phyloP scores from a whole-genome alignment of 2,329 filamentous ascomycete species.

The Sporothrix brasiliensis region DNA sequence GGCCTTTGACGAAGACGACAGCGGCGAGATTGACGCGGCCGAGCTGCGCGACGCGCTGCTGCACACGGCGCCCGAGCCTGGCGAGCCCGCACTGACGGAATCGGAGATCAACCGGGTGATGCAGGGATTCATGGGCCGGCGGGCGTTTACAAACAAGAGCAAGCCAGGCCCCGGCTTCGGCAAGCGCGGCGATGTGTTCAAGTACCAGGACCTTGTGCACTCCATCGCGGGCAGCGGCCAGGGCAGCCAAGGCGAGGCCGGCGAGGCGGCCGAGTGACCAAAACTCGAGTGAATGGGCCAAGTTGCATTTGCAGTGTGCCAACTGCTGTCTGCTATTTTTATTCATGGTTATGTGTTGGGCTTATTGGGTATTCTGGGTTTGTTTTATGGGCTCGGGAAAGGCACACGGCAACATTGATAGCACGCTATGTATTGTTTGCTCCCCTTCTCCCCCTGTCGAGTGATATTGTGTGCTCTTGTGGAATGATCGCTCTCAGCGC shows the following conservation, averaged over 20 bases:
- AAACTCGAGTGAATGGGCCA: neutral
- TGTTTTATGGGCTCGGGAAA: neutral
- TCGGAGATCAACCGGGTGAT: conserved; percentile 85
- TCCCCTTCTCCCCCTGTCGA: neutral
- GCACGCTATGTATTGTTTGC: conserved; percentile 1
- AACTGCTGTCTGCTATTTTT: neutral
- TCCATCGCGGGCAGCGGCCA: conserved; percentile 59
- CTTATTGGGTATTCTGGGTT: neutral
- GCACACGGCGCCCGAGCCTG: conserved; percentile 76
- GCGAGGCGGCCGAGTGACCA: conserved; percentile 34
- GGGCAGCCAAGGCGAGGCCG: conserved; percentile 21
- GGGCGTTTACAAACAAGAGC: conserved; percentile 76
- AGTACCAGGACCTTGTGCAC: conserved; percentile 88
- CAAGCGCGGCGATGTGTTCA: conserved; percentile 84
- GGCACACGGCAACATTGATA: conserved; percentile 1
- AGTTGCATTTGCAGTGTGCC: too few species aligned
- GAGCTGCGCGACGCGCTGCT: conserved; percentile 83
- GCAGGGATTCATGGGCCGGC: conserved; percentile 78
- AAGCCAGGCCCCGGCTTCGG: conserved; percentile 52
- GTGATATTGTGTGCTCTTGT: neutral
- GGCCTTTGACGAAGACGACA: conserved; percentile 94
- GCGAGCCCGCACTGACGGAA: conserved; percentile 65
- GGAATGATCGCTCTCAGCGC: too few species aligned
- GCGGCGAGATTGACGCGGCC: conserved; percentile 82
- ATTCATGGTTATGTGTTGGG: conserved; percentile 16